phyloP scores from a whole-genome alignment of 2,329 filamentous ascomycete species.

The Immersiporthe knoxdaviesiana region DNA sequence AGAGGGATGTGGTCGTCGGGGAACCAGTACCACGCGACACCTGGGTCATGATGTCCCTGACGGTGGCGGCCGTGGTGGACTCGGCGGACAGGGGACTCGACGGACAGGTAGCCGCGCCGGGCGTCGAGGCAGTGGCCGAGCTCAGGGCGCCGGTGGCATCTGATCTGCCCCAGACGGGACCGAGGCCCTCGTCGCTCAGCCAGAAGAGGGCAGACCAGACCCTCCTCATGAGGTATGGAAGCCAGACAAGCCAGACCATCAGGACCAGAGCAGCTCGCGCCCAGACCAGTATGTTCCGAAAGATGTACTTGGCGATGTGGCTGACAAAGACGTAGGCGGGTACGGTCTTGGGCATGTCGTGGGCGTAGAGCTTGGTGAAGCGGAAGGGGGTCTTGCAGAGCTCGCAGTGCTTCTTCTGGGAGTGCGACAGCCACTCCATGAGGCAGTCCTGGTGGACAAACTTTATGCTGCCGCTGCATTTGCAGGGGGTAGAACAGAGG shows the following conservation, averaged over 20 bases:
- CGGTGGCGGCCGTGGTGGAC: constrained; percentile 43
- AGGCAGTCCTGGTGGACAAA: constrained; percentile 97
- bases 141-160: constrained; percentile 36
- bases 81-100: constrained; percentile 43
- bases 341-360: constrained; percentile 85
- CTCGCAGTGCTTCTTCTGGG: constrained; percentile 99
- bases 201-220: constrained; percentile 95
- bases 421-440: constrained; percentile 98
- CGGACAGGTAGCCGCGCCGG: constrained; percentile 42
- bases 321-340: constrained; percentile 80
- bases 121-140: constrained; percentile 26
- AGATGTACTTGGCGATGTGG: constrained; percentile 73
- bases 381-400: constrained; percentile 98
- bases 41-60: constrained; percentile 43
- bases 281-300: constrained; percentile 76
- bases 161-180: constrained; percentile 37
- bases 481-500: constrained; percentile 97
- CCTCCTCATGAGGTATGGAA: constrained; percentile 88
- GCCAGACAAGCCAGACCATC: constrained; percentile 84
- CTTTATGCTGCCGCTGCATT: constrained; percentile 98
- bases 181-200: constrained; percentile 78
- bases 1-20: constrained; percentile 33
- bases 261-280: constrained; percentile 76
- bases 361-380: constrained; percentile 96
- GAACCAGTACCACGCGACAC: constrained; percentile 39